Base-by-base conservation (phyloP, 257 asterid genomes). In the Primulina tabacum region DNA sequence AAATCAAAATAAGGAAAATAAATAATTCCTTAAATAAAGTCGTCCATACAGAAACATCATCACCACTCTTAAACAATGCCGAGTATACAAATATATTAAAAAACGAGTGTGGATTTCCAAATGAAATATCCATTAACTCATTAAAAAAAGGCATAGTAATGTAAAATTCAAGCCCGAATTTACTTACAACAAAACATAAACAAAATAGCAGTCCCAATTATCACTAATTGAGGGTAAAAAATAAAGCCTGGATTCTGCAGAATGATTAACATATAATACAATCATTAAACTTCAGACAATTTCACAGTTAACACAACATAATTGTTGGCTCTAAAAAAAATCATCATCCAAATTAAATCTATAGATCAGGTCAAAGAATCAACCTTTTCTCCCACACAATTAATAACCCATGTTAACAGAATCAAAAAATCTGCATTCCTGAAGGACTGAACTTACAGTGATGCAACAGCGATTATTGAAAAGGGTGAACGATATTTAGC, bases 291-390 rank as follows among this genome's bases (percentile, higher is more conserved):
- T 24, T 12, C 6, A 65, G 28, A 35, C 14, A 33, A 29, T 65
- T 57, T 69, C 61, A 33, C 55, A 32, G 9, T 52, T 64, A 33
- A 24, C 18, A 62, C 4, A 69, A 28, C 12, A 7, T 20, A 37
- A 37, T 68, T 2, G 55, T 6, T 60, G 17, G 30, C 65, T 16
- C 24, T 4, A 38, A 60, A 21, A 62, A 62, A 67, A 26, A 16
- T 47, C 4, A 5, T 16, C 8, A 50, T 40, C 69, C 72, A 59
- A 69, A 56, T n/a, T 61, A 52, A 76, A 76, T 55, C 57, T 18
- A 40, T 58, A 58, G 56, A 62, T 38, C 75, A 55, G 26, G 2
- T 64, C 63, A 69, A 73, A 61, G 56, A 47, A 50, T 60, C 12
- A 50, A 43, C 18, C 10, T 37, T 58, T 37, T 43, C 30, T 43